Percentiles rank a stretch among this genome's conserved stretches.
Conservation (phyloP, 2,329 filamentous ascomycete species). For the Talaromyces piceae region DNA sequence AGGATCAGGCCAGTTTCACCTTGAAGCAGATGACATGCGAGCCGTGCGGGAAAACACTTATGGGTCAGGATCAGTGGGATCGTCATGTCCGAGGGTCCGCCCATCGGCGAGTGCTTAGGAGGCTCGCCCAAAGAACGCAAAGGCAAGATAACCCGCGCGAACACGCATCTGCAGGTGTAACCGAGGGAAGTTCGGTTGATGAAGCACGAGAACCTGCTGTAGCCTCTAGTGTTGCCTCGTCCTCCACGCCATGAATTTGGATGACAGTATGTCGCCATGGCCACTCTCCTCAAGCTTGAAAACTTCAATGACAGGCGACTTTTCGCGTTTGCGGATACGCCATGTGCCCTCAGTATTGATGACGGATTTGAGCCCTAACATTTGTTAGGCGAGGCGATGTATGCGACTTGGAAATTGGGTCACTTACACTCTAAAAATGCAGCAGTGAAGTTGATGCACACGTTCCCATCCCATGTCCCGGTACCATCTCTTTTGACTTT, state of each 20-base stretch:
- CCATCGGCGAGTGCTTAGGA: constrained; percentile 53
- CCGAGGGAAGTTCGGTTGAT: not conserved
- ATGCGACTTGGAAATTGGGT: not conserved
- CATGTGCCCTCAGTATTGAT: constrained; percentile 66
- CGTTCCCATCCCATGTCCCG: constrained; percentile 79
- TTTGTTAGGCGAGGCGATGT: constrained; percentile 12
- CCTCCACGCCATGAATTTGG: constrained; percentile 70
- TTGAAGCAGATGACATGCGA: constrained; percentile 56
- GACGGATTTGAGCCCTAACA: constrained; percentile 54
- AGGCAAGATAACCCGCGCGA: constrained; percentile 27
- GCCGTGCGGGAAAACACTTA: constrained; percentile 54
- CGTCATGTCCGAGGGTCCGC: constrained; percentile 48
- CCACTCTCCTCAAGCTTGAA: constrained; percentile 66
- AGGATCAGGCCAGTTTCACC: constrained; percentile 31
- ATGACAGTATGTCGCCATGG: constrained; percentile 66
- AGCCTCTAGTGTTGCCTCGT: constrained; percentile 15
- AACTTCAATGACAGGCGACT: constrained; percentile 61
- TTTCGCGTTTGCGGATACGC: constrained; percentile 63
- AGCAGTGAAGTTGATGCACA: constrained; percentile 84
- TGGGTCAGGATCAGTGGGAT: constrained; percentile 51
- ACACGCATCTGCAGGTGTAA: constrained; percentile 11
- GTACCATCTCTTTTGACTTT: constrained; percentile 61
- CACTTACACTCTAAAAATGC: constrained; percentile 66
- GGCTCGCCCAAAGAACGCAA: constrained; percentile 22
- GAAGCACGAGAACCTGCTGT: not conserved